Conservation (phyloP, 768 basidiomycete species). For the Suillus hirtellus region DNA sequence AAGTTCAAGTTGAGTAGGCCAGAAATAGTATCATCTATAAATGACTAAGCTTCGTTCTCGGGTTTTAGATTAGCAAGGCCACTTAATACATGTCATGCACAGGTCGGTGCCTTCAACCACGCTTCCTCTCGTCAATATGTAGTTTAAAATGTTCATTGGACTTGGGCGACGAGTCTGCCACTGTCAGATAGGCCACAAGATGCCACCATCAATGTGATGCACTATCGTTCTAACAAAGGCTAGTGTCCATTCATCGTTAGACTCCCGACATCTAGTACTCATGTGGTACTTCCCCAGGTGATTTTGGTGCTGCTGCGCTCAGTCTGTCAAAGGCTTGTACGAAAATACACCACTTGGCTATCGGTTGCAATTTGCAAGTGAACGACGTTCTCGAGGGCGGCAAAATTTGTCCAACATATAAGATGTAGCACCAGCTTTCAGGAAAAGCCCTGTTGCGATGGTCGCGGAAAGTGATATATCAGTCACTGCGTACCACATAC, state of each 20-base stretch:
- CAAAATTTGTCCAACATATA: neutral
- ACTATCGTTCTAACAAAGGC: neutral
- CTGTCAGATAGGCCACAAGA: neutral
- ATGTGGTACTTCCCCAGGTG: neutral
- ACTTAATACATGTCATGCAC: neutral
- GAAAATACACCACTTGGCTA: neutral
- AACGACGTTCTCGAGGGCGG: neutral
- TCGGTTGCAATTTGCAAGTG: neutral
- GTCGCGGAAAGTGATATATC: neutral
- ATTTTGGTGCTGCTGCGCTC: neutral
- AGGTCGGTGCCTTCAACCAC: neutral
- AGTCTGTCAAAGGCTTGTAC: neutral
- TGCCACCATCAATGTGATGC: neutral
- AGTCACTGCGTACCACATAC: neutral
- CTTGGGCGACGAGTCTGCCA: neutral
- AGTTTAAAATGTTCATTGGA: neutral
- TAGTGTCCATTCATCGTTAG: neutral
- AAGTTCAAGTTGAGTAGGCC: neutral
- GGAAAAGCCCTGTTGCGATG: neutral
- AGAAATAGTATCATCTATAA: neutral
- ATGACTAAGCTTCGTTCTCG: neutral
- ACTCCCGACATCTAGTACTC: neutral
- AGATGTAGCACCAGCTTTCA: neutral
- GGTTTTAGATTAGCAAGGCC: neutral
- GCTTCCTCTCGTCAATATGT: neutral